phyloP scores from a whole-genome alignment of 2,329 filamentous ascomycete species.

The Alternaria triticimaculans region DNA sequence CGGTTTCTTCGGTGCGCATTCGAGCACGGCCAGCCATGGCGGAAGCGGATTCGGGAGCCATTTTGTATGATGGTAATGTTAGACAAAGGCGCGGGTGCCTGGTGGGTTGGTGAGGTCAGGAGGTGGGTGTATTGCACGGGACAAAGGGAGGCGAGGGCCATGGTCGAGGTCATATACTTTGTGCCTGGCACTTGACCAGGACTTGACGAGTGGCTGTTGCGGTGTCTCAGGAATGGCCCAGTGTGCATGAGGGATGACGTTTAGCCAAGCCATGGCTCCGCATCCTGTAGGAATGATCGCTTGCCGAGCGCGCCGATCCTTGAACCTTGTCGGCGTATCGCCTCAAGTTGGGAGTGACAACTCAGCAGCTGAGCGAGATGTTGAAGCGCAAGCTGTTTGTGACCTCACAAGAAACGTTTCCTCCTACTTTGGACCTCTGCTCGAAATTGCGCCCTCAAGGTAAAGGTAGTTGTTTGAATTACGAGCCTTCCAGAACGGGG shows the following conservation, averaged over 20 bases:
- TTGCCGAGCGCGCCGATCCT: constrained; percentile 7
- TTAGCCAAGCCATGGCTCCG: constrained; percentile 10
- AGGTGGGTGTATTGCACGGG: constrained; percentile 44
- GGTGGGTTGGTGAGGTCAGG: constrained; percentile 39
- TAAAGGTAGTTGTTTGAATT: background rate
- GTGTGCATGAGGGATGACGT: constrained; percentile 19
- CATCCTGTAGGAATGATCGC: constrained; percentile 4
- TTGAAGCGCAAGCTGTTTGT: background rate
- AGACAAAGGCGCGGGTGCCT: constrained; percentile 26
- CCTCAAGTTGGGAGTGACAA: background rate
- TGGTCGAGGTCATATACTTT: constrained; percentile 23
- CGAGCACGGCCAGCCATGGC: constrained; percentile 40
- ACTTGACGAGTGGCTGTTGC: constrained; percentile 16
- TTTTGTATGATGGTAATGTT: constrained; percentile 28
- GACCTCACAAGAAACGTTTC: background rate
- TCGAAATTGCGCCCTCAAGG: background rate
- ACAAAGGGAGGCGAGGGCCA: constrained; percentile 24
- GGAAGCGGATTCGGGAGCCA: constrained; percentile 30
- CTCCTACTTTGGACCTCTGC: background rate
- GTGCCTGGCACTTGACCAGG: constrained; percentile 23
- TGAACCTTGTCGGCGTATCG: constrained; percentile 1
- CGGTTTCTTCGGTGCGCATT: constrained; percentile 39
- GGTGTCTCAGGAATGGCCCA: constrained; percentile 15
- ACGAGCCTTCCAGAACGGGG: background rate
- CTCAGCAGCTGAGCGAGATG: constrained; percentile 3